Base-by-base conservation (phyloP, 768 basidiomycete genomes). In the Krasilnikovozyma curviuscula region DNA sequence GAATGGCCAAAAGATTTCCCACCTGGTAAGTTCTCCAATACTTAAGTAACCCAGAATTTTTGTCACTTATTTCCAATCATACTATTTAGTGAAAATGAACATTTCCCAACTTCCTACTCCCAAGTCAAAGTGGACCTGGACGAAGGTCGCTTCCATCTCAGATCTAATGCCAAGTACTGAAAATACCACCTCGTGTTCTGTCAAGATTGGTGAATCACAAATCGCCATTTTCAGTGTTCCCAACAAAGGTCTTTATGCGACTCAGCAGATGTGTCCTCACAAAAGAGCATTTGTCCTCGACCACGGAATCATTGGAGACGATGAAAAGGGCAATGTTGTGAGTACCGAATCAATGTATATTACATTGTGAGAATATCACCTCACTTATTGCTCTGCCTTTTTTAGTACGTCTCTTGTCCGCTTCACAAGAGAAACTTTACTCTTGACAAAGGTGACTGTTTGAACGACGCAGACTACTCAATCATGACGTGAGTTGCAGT, bases 201-300 rank as follows among this genome's bases (percentile, higher is more conserved):
- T 55, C 50, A 55, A 55, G 44, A 47, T 50, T 21, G 55, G 54
- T 8, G 63, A 65, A 52, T 74, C 73, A 6, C 78, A 79, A 57
- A 63, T 83, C 5, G 79, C 79, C 1, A 67, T 81, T 25, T 83
- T 74, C 60, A 73, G 75, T 57, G 69, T 81, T 19, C 75, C 78
- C 0, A 64, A 65, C 1, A 66, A 69, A 35, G 74, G 73, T 0
- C 71, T 73, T 55, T 81, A 72, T 57, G 76, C 77, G 1, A 77
- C 75, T 2, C 79, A 81, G 58, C 78, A 81, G 61, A 73, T 79
- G 64, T 61, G 58, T 23, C 49, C 49, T 23, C 49, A 50, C 42
- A 50, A 50, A 55, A 70, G 73, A 3, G 78, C 79, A 0, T 78
- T 80, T 55, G 76, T 81, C 8, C 73, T 81, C 8, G 75, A 75